phyloP scores from a whole-genome alignment of 371 early-diverging fungal species.

The Dinochytrium kinnereticum region DNA sequence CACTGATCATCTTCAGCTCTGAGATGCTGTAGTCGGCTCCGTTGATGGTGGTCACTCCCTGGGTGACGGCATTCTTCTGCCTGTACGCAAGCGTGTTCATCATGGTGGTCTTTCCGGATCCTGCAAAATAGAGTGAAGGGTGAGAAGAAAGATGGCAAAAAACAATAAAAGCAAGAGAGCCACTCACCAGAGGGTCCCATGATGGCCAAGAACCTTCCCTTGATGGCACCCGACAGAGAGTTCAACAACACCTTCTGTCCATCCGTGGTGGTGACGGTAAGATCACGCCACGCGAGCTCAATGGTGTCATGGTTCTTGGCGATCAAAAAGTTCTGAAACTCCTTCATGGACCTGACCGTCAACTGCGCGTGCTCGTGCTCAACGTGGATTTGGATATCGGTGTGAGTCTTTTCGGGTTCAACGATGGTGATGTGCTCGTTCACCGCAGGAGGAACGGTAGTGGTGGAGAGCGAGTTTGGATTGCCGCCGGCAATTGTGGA shows the following conservation, averaged over 20 bases:
- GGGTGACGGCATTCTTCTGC: neutral
- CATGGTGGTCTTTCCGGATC: constrained; percentile 44
- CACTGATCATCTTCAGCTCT: constrained; percentile 25
- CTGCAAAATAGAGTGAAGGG: constrained; percentile 7
- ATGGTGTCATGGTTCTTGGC: neutral
- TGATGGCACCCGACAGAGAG: neutral
- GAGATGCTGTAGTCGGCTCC: constrained; percentile 26
- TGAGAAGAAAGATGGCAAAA: neutral
- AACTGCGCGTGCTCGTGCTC: constrained; percentile 8
- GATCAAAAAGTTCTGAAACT: neutral
- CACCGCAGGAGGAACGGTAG: neutral
- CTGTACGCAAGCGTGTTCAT: constrained; percentile 37
- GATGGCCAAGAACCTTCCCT: neutral
- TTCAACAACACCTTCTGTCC: neutral
- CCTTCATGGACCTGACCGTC: constrained; percentile 4
- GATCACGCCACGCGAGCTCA: neutral
- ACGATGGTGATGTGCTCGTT: neutral
- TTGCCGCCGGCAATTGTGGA: neutral
- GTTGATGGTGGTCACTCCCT: constrained; percentile 7
- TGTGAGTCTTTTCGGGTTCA: neutral
- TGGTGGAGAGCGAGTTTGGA: neutral
- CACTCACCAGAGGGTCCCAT: constrained; percentile 1
- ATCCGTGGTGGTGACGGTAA: neutral
- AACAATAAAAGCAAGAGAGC: too few relatives aligned
- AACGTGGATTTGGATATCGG: neutral